phyloP scores from a whole-genome alignment of 768 basidiomycete genomes.

The Suillus lakei region DNA sequence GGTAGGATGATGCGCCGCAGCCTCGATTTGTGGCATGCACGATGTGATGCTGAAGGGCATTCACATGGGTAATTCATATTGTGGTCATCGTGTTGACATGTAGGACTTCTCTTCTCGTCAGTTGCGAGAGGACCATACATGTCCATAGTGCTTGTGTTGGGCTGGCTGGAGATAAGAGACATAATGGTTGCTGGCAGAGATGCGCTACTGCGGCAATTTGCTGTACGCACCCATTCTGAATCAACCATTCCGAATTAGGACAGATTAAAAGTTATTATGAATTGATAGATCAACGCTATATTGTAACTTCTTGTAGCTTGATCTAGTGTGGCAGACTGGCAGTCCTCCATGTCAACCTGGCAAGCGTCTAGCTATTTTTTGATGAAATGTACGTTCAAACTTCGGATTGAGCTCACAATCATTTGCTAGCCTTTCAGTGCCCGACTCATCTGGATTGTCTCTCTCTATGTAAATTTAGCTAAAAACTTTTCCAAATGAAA shows the following conservation, averaged over 20 bases:
- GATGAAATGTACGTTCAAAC: neutral
- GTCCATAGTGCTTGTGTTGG: slow-evolving; percentile 28
- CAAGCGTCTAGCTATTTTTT: neutral
- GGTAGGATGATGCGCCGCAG: slow-evolving; percentile 42
- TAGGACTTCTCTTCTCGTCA: slow-evolving; percentile 23
- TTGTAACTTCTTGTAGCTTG: too few relatives aligned
- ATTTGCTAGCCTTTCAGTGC: neutral
- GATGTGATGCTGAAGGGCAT: slow-evolving; percentile 32
- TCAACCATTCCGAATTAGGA: neutral
- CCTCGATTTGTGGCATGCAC: slow-evolving; percentile 36
- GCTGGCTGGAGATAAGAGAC: slow-evolving; percentile 34
- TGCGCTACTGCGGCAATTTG: slow-evolving; percentile 1
- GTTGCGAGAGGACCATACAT: slow-evolving; percentile 7
- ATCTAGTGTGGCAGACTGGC: too few relatives aligned
- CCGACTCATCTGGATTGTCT: neutral
- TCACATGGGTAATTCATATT: slow-evolving; percentile 19
- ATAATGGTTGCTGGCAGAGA: slow-evolving; percentile 18
- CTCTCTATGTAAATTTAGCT: neutral
- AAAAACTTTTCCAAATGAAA: neutral
- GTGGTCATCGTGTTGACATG: slow-evolving; percentile 28
- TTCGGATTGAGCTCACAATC: neutral
- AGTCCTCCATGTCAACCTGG: neutral
- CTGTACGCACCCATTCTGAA: neutral
- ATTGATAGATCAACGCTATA: too few relatives aligned
- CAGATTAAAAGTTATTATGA: too few relatives aligned